Percentiles rank a stretch among this genome's conserved stretches.
Conservation (phyloP, 2,329 filamentous ascomycete species). For the Fusarium duplospermum region DNA sequence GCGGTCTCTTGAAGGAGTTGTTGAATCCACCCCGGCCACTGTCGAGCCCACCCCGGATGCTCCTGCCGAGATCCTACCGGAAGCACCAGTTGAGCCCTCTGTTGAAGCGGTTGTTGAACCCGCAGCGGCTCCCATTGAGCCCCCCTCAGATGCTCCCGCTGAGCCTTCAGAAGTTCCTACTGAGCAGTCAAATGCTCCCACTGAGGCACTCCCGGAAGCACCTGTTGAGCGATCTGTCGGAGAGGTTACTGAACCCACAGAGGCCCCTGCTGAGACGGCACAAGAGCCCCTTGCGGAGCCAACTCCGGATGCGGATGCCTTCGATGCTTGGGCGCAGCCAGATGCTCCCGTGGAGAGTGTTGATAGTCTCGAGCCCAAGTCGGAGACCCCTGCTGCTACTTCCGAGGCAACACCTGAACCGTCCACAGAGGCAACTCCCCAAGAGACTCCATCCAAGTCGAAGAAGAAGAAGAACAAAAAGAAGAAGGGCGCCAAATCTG, state of each 20-base stretch:
- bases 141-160: background rate
- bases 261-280: background rate
- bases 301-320: conserved; percentile 23
- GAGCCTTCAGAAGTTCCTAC: background rate
- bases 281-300: background rate
- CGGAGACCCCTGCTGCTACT: conserved; percentile 1
- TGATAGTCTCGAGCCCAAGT: conserved; percentile 4
- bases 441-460: conserved; percentile 25
- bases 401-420: conserved; percentile 18
- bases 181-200: background rate
- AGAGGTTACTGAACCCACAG: background rate
- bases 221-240: background rate
- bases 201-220: background rate
- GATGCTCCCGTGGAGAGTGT: conserved; percentile 1
- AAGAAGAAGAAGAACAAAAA: conserved; percentile 47
- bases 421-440: conserved; percentile 5
- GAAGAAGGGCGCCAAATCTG: conserved; percentile 37
- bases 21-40: background rate
- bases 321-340: conserved; percentile 32
- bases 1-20: background rate
- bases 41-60: background rate
- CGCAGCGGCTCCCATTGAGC: background rate
- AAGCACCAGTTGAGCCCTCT: background rate
- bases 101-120: background rate
- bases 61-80: background rate